Percentiles rank a stretch among this genome's conserved stretches.
Conservation (phyloP, 169 alveolate species). For the Eimeria maxima region DNA sequence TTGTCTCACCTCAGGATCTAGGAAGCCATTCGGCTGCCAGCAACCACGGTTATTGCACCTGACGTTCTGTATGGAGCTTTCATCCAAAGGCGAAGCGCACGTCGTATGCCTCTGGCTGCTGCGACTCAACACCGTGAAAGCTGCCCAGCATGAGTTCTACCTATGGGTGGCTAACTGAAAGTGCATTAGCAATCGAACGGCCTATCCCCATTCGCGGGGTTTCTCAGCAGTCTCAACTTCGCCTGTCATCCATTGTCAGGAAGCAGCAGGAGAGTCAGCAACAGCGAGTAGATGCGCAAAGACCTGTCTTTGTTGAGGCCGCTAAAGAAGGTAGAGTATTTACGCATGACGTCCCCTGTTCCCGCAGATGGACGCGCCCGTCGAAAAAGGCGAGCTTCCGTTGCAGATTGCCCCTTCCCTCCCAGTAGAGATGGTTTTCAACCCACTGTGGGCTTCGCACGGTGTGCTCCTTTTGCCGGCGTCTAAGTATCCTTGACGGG, state of each 20-base stretch:
- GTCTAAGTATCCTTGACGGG: neutral
- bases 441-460: neutral
- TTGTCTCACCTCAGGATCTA: neutral
- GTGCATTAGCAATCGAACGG: slow-evolving; percentile 65
- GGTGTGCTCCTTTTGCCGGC: neutral
- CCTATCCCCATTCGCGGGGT: slow-evolving; percentile 55
- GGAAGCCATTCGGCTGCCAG: neutral
- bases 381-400: slow-evolving; percentile 19
- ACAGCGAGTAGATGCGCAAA: slow-evolving; percentile 28
- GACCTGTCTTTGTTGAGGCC: slow-evolving; percentile 48
- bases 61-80: neutral
- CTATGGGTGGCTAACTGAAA: slow-evolving; percentile 79
- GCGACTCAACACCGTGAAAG: neutral
- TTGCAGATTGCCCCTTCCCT: neutral
- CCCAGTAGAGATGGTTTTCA: neutral
- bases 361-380: slow-evolving; percentile 77
- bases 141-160: slow-evolving; percentile 70
- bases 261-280: slow-evolving; percentile 59
- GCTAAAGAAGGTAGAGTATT: slow-evolving; percentile 63
- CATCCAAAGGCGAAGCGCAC: neutral
- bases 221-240: slow-evolving; percentile 55
- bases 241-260: slow-evolving; percentile 33
- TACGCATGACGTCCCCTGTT: slow-evolving; percentile 61
- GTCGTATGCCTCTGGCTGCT: neutral
- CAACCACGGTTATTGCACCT: neutral